Base-by-base conservation (phyloP, 1,139 yeast genomes). In the Taphrina wiesneri region DNA sequence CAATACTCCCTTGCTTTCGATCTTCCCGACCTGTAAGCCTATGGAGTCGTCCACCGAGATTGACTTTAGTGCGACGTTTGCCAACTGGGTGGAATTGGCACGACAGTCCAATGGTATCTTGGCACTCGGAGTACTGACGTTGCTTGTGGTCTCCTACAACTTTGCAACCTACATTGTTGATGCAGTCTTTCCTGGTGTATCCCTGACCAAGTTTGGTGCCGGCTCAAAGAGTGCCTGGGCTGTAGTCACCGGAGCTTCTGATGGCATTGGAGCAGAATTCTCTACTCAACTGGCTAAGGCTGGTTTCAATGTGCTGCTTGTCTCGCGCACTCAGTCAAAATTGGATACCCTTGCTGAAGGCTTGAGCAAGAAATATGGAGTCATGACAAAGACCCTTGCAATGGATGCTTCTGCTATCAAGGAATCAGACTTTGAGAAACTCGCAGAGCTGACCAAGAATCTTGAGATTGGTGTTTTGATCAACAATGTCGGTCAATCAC, bases 231-330 rank as follows among this genome's bases (percentile, higher is more conserved):
- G 84, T 34, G 79, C 82, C 66, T 90, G 96, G 96, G 97, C 97
- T 6, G 88, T 93, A 39, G 83, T 93, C 28, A 93, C 99, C 4
- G 99, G 99, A 68, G 96, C 98, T 4, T 90, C 97, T 60, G 99
- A 93, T 76, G 99, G 99, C 49, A 88, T 93, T 74, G 99, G 99
- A 68, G 90, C 91, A 74, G 97, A 93, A 75, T 93, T 84, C 74
- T 87, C 97, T 0, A 75, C 79, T 39, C 98, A 93, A 78, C 82
- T 93, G 77, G 99, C 99, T 21, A 77, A 83, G 67, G 85, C 83
- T 71, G 97, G 97, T 0, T 87, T 92, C 76, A 92, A 91, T 72
- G 77, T 93, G 60, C 86, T 89, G 5, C 81, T 95, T 71, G 87
- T 92, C 25, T 88, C 97, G 43, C 85, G 99, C 78, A 91, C 96